Evolutionary conservation across 257 asterid genomes (phyloP).

Genomic region (Solanum clarkiae): DNA sequence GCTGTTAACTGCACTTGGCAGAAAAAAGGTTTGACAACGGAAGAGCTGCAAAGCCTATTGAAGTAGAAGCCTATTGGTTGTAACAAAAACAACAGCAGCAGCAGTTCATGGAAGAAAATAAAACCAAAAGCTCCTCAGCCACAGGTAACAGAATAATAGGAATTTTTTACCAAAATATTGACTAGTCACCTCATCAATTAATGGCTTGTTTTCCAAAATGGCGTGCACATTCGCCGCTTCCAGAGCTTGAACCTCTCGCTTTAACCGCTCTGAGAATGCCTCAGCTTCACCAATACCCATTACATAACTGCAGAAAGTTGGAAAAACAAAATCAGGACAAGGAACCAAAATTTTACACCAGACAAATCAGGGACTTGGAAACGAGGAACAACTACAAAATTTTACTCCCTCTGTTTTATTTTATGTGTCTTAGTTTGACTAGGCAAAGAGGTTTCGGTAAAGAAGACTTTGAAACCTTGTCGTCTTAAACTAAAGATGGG

Average conservation of each 20-base stretch:
- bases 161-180: neutral
- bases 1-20: neutral
- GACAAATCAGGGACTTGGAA: neutral
- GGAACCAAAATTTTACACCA: neutral
- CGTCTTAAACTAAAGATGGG: neutral
- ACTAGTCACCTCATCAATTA: conserved; percentile 54
- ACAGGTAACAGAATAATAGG: neutral
- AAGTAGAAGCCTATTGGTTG: neutral
- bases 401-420: neutral
- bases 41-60: neutral
- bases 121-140: neutral
- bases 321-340: neutral
- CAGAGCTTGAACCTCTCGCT: conserved; percentile 95
- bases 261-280: conserved; percentile 95
- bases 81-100: neutral
- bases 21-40: neutral
- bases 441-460: neutral
- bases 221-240: conserved; percentile 99
- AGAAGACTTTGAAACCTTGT: neutral
- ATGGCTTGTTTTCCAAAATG: conserved; percentile 84
- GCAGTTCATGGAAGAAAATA: neutral
- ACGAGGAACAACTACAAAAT: neutral
- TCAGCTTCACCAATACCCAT: conserved; percentile 99
- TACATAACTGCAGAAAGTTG: conserved; percentile 61
- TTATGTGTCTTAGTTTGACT: neutral